Evolutionary conservation across 768 basidiomycete species (phyloP), one percentile per base, ranked within the genome.

Genomic region (Termitomyces sp.): DNA sequence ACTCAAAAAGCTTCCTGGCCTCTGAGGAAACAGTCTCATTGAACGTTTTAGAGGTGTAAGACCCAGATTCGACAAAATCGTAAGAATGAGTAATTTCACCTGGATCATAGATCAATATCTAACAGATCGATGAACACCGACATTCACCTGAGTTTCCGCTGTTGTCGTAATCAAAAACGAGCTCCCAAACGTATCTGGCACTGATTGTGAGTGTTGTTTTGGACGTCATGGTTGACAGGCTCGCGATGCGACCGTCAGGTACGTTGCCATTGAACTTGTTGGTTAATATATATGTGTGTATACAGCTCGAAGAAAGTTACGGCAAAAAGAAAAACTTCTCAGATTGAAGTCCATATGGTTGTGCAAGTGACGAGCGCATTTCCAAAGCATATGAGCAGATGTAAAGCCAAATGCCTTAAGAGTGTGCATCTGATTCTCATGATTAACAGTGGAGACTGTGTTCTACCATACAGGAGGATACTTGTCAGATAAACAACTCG

Each of bases 91-190:
- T 28, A 3, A 56, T 50, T 12, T 49, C 48, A 15, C 37, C 51
- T 52, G 5, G 4, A 4, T 8, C 5, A 41, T 10, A 4, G 8
- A 41, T 41, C 39, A 20, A 20, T 20, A 41, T 18, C 37, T 20
- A 41, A 9, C 8, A 10, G n/a, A 20, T 8, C 8, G 39, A 20
- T n/a, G 39, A 20, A 41, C 39, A 20, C 8, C 20, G 39, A 41
- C n/a, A 1, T 20, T n/a, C 33, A 56, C 55, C 39, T 16, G 46
- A 16, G 22, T 56, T 56, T 29, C 10, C 55, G 4, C 18, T 48
- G 20, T 56, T 56, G 34, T 56, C 55, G 28, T 56, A 56, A 29
- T 50, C 55, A 5, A 33, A 56, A 22, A 56, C 48, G 20, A 56
- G 29, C 13, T 46, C 46, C 37, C 28, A 56, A 7, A 37, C 24